A percentile compares a stretch with the other conserved stretches of the same genome.
phyloP scores from a whole-genome alignment of 1,284 basidiomycete genomes.

The Cryptococcus amylolentus region DNA sequence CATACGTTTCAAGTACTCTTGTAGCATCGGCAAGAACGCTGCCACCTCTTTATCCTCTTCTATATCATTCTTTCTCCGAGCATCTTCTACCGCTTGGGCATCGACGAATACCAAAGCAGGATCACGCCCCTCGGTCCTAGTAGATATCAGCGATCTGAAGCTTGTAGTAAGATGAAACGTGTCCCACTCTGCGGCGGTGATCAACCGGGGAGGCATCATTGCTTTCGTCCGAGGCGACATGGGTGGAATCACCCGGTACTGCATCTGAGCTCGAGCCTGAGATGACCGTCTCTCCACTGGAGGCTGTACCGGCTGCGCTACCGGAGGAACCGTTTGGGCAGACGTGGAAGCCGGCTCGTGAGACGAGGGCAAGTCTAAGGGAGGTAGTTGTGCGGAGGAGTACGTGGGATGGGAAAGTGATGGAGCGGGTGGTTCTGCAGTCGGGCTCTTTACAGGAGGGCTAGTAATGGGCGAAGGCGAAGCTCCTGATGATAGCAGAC shows the following conservation, averaged over 20 bases:
- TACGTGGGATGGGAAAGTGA: conserved; percentile 1
- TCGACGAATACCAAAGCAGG: conserved; percentile 40
- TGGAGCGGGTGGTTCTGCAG: conserved; percentile 2
- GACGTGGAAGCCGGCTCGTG: too few relatives aligned
- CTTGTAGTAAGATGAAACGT: background rate
- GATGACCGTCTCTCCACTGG: background rate
- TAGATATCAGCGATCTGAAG: too few relatives aligned
- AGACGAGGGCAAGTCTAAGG: background rate
- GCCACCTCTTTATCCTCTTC: conserved; percentile 44
- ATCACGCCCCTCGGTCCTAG: conserved; percentile 17
- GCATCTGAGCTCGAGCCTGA: conserved; percentile 7
- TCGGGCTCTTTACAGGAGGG: conserved; percentile 1
- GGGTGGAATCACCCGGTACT: conserved; percentile 39
- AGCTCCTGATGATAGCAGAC: conserved; percentile 15
- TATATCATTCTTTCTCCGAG: background rate
- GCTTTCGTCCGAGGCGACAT: conserved; percentile 15
- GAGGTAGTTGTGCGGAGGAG: conserved; percentile 4
- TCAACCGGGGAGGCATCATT: conserved; percentile 32
- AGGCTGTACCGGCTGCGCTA: background rate
- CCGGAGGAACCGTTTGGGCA: too few relatives aligned
- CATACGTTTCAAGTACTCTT: conserved; percentile 45
- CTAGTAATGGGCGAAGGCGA: conserved; percentile 7
- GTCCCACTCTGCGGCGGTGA: conserved; percentile 36
- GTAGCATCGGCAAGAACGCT: conserved; percentile 48
- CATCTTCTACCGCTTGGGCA: conserved; percentile 38